phyloP scores from a whole-genome alignment of 169 alveolate genomes.

The Plasmodium inui region DNA sequence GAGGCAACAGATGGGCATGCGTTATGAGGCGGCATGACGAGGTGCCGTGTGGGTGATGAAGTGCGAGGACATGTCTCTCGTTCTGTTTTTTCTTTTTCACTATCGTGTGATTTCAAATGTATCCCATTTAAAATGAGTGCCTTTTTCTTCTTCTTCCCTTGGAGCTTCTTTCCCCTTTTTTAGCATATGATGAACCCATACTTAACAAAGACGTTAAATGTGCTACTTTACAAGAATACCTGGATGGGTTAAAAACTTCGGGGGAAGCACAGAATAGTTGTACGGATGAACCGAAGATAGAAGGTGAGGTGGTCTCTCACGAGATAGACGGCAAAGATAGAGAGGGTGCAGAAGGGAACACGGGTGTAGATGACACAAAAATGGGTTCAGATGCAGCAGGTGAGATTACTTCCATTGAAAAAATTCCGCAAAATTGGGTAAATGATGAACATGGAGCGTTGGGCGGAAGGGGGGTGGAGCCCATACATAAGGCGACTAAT shows the following conservation, averaged over 20 bases:
- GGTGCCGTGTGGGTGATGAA: neutral
- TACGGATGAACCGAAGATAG: neutral
- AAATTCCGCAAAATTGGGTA: neutral
- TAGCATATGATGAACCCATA: slow-evolving; percentile 28
- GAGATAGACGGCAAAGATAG: slow-evolving; percentile 9
- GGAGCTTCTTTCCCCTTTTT: neutral
- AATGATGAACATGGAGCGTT: slow-evolving; percentile 4
- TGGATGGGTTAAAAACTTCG: slow-evolving; percentile 24
- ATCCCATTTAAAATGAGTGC: neutral
- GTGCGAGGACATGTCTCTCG: neutral
- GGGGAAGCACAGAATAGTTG: slow-evolving; percentile 4
- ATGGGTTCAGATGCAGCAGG: neutral
- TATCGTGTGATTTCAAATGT: neutral
- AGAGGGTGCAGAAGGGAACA: slow-evolving; percentile 1
- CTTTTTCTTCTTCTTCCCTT: neutral
- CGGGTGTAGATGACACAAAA: neutral
- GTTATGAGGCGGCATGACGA: neutral
- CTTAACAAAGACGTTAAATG: slow-evolving; percentile 10
- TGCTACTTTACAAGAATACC: slow-evolving; percentile 35
- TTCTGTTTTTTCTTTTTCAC: neutral
- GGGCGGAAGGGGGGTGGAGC: neutral
- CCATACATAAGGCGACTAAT: neutral
- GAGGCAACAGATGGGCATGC: neutral
- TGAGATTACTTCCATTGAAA: neutral
- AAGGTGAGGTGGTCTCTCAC: neutral